Base-by-base conservation (phyloP, 371 early-diverging fungal species). In the Umbelopsis sp. region DNA sequence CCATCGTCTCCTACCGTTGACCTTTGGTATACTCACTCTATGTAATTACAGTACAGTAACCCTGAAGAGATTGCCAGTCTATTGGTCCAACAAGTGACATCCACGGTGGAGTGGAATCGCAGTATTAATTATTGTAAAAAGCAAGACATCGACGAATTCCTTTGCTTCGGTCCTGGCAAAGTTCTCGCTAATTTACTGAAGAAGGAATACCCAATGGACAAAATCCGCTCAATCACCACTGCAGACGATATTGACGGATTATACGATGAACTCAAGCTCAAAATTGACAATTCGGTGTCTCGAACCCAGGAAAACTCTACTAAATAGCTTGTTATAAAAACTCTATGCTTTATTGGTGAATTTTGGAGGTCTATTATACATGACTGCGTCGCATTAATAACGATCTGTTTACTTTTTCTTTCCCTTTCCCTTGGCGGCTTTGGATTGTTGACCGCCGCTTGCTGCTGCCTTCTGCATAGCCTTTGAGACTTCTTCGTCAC, bases 101-200 rank as follows among this genome's bases (percentile, higher is more conserved):
- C 86, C 4, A 91, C 97, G 0, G 96, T 97, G 9, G 91, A 93
- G 65, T 98, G 98, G 97, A 91, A 92, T 44, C 86, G 90, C 51
- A 92, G 92, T 64, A 89, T 96, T 70, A 82, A 87, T 57, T 93
- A 89, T 62, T 92, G 93, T 63, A 92, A 92, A 67, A 70, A 76
- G 44, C 90, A 90, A 69, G 92, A 89, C 66, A 88, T 97, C 24
- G 79, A 90, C 51, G 92, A 93, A 67, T 98, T 92, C 83, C 80
- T 96, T 57, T 89, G 90, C 16, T 80, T 96, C 69, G 98, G 96
- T 0, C 97, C 98, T 1, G 92, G 92, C 29, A 88, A 89, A 62
- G 97, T 96, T 16, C 77, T 97, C 51, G 93, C 93, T 50, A 97
- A 96, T 78, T 72, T 98, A 50, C 76, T 94, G 20, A 90, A 89